phyloP scores from a whole-genome alignment of 108 stramenopile genomes.

The Epipyxis sp. region DNA sequence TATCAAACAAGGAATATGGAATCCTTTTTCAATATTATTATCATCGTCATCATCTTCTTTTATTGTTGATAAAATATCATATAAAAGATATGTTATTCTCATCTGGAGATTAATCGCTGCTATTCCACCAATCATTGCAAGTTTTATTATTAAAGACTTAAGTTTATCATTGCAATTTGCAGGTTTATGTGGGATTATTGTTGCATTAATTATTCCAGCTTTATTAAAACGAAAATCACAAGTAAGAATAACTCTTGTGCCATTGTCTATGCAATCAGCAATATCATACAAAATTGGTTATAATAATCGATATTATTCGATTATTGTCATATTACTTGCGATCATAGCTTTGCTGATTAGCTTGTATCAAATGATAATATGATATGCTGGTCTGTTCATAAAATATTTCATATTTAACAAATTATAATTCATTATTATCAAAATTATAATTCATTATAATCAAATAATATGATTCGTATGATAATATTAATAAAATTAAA shows the following conservation, averaged over 20 bases:
- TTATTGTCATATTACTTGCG: too few relatives aligned
- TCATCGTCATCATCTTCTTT: not conserved
- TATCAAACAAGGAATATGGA: constrained; percentile 2
- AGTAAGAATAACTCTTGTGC: constrained; percentile 6
- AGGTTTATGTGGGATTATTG: constrained; percentile 55
- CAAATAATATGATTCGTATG: too few relatives aligned
- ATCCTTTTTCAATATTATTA: too few relatives aligned
- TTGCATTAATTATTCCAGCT: constrained; percentile 56
- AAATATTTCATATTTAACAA: too few relatives aligned
- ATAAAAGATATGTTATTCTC: not conserved
- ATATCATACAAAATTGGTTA: too few relatives aligned
- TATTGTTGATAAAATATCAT: not conserved
- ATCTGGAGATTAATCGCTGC: constrained; percentile 53
- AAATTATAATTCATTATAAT: too few relatives aligned
- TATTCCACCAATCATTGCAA: constrained; percentile 51
- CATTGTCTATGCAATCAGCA: not conserved
- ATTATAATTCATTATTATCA: too few relatives aligned
- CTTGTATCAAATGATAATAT: too few relatives aligned
- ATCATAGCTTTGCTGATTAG: too few relatives aligned
- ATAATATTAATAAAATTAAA: too few relatives aligned
- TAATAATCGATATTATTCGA: too few relatives aligned
- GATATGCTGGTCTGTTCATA: too few relatives aligned
- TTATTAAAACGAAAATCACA: constrained; percentile 42
- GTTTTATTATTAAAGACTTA: constrained; percentile 43
- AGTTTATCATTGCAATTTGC: constrained; percentile 50